Evolutionary conservation across 768 basidiomycete species (phyloP).

Genomic region (Kwoniella dendrophila): DNA sequence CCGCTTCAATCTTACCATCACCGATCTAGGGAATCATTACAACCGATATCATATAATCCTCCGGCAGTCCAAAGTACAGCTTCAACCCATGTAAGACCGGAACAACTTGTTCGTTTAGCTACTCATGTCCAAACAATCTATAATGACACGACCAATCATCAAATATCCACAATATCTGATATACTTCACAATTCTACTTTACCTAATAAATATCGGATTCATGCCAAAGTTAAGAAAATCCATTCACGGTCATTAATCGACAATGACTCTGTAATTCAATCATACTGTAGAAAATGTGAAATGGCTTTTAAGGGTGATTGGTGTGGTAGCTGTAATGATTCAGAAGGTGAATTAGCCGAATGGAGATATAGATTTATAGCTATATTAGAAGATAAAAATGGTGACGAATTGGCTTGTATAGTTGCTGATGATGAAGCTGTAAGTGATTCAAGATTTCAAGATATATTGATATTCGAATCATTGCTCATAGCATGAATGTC

Average conservation of each 20-base stretch:
- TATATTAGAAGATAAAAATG: constrained; percentile 21
- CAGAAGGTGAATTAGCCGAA: constrained; percentile 23
- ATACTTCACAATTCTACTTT: constrained; percentile 29
- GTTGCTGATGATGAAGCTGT: constrained; percentile 39
- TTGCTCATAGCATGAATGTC: not conserved
- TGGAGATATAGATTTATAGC: constrained; percentile 42
- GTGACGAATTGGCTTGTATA: constrained; percentile 25
- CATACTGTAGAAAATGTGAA: constrained; percentile 32
- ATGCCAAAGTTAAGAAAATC: constrained; percentile 33
- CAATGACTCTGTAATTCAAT: constrained; percentile 20
- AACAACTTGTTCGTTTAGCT: not conserved
- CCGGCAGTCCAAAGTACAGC: not conserved
- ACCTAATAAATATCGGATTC: constrained; percentile 38
- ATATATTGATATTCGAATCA: not conserved
- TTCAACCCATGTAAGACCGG: not conserved
- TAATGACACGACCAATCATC: constrained; percentile 23
- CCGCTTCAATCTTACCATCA: not conserved
- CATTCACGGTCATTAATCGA: constrained; percentile 13
- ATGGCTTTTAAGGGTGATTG: constrained; percentile 23
- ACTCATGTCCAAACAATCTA: constrained; percentile 28
- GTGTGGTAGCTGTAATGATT: constrained; percentile 42
- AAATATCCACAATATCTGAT: constrained; percentile 24
- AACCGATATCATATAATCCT: not conserved
- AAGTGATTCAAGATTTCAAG: constrained; percentile 2
- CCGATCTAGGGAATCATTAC: not conserved